Evolutionary conservation across 1,284 basidiomycete genomes (phyloP), one percentile per base, ranked within the genome.

Genomic region (Erythrobasidium hasegawianum): DNA sequence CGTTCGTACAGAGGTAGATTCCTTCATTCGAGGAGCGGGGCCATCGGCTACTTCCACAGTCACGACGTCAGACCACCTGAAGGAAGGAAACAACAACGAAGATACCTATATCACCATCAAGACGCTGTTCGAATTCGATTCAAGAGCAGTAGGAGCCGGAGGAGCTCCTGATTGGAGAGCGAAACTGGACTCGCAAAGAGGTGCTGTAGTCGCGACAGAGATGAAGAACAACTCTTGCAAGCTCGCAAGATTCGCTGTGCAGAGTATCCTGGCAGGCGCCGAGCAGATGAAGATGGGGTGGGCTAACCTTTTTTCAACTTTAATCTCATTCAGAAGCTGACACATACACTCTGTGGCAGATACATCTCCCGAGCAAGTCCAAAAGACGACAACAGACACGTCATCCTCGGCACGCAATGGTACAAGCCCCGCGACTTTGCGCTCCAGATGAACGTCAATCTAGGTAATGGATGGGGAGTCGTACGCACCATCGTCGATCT

Each of bases 171-270:
- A 98, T 79, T 99, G 96, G 96, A 86, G 94, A 56, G 84, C 88
- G 56, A 96, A 96, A 79, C 82, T 99, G 58, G 96, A 99, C 79
- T 86, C 89, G 8, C 94, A 97, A 79, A 87, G 94, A 68, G 96
- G 96, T 75, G 96, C 96, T 2, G 95, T 99, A 50, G 92, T 98
- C 66, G 93, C 96, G 53, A 96, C 92, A 47, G 96, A 99, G 82
- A 97, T 98, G 96, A 98, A 98, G 83, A 99, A 98, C 81, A 99
- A 99, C 81, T 91, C 88, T 75, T 94, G 88, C 81, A 98, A 98
- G 80, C 84, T 99, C 57, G 94, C 95, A 18, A 89, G 95, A 76
- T 99, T 95, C 90, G 88, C 96, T 0, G 89, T 97, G 33, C 94
- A 97, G 81, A 90, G 89, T 76, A 84, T 97, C 61, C 82, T 99